A percentile compares a stretch with the other conserved stretches of the same genome.
Conservation (phyloP, 2,329 filamentous ascomycete species). For the Ilyonectria robusta region DNA sequence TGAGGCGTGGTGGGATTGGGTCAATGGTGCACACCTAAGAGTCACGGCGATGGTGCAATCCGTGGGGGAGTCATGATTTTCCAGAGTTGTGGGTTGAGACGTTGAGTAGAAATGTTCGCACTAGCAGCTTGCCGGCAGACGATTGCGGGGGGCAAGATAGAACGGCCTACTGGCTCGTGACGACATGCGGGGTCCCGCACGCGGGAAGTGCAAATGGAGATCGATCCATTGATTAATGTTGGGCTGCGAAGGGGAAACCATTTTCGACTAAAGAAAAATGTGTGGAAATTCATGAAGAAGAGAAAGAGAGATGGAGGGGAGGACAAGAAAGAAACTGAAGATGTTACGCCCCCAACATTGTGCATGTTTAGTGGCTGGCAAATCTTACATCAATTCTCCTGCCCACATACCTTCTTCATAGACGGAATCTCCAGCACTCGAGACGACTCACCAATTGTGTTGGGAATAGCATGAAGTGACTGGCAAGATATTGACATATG, state of each 20-base stretch:
- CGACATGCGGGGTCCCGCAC: slow-evolving; percentile 40
- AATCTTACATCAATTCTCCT: neutral
- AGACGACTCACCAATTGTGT: neutral
- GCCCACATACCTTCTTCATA: neutral
- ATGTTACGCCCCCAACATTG: neutral
- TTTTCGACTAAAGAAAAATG: slow-evolving; percentile 7
- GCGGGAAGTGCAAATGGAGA: slow-evolving; percentile 9
- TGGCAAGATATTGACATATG: neutral
- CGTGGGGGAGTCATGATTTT: slow-evolving; percentile 42
- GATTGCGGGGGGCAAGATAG: slow-evolving; percentile 27
- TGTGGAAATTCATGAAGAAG: neutral
- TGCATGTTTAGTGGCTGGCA: neutral
- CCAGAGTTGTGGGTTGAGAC: slow-evolving; percentile 43
- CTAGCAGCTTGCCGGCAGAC: slow-evolving; percentile 32
- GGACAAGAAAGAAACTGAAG: neutral
- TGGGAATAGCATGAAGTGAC: no score
- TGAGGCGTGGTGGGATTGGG: slow-evolving; percentile 28
- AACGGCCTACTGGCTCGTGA: slow-evolving; percentile 27
- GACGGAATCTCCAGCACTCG: neutral
- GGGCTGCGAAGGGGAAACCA: neutral
- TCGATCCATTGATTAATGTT: slow-evolving; percentile 25
- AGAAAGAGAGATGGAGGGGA: neutral
- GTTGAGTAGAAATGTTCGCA: slow-evolving; percentile 26
- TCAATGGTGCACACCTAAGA: slow-evolving; percentile 27
- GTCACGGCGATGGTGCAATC: slow-evolving; percentile 45